Evolutionary conservation across 345 rosid genomes (phyloP).

Genomic region (Acer yangbiense): DNA sequence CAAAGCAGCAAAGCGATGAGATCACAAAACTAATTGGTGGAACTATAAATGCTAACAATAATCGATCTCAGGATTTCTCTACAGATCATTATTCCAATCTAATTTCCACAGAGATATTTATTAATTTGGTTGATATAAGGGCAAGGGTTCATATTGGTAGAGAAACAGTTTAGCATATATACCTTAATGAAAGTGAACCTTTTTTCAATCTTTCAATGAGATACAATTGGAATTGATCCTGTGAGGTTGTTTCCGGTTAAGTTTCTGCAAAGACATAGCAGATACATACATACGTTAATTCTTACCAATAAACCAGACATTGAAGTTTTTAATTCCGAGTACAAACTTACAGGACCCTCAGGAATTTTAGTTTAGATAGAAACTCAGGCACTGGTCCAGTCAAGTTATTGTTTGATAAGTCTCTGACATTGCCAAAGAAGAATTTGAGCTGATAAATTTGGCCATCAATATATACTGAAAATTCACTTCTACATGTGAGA

Average conservation of each 20-base stretch:
- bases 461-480: not conserved
- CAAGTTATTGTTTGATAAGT: constrained; percentile 32
- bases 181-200: constrained; percentile 15
- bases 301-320: not conserved
- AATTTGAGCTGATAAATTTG: not conserved
- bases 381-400: constrained; percentile 25
- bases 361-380: constrained; percentile 23
- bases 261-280: constrained; percentile 11
- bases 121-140: not conserved
- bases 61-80: not conserved
- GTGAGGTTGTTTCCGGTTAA: constrained; percentile 20
- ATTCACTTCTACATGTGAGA: not conserved
- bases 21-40: not conserved
- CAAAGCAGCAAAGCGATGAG: not conserved
- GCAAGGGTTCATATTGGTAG: too few relatives aligned
- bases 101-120: too few relatives aligned
- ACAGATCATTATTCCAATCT: too few relatives aligned
- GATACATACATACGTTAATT: not conserved
- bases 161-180: not conserved
- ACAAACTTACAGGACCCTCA: constrained; percentile 28
- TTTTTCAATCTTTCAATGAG: constrained; percentile 19
- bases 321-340: not conserved
- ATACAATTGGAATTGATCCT: constrained; percentile 23
- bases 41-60: not conserved
- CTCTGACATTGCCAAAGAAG: constrained; percentile 14